A percentile compares a stretch with the other conserved stretches of the same genome.
These are phyloP conservation scores for Arthroderma sp. DNA, from an alignment of 2,329 filamentous ascomycete species.

Conservation along the genomic window DNA sequence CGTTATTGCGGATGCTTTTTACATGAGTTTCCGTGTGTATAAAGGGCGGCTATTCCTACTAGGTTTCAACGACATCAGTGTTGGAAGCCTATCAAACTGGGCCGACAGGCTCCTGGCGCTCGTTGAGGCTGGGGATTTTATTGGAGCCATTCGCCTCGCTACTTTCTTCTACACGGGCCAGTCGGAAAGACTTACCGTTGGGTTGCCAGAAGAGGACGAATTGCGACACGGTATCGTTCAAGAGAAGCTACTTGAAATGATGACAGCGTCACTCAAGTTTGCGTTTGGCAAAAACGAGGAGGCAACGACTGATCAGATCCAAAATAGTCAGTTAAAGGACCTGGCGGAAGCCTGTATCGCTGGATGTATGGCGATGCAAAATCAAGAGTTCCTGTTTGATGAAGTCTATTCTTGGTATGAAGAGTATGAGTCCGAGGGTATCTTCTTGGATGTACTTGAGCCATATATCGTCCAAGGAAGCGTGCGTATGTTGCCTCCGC, in stretches of 20 bases:
- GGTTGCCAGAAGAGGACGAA: conserved; percentile 69
- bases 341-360: conserved; percentile 72
- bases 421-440: conserved; percentile 54
- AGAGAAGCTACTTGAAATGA: conserved; percentile 85
- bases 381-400: conserved; percentile 77
- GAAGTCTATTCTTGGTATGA: conserved; percentile 85
- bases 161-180: conserved; percentile 85
- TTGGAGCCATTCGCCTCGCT: conserved; percentile 78
- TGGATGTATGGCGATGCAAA: conserved; percentile 64
- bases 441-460: conserved; percentile 82
- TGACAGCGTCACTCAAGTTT: conserved; percentile 80
- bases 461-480: conserved; percentile 70
- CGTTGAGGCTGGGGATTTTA: conserved; percentile 95
- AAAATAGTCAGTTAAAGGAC: conserved; percentile 54
- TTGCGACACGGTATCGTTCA: conserved; percentile 68
- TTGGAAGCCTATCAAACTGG: conserved; percentile 92
- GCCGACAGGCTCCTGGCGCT: conserved; percentile 82
- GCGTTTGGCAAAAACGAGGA: conserved; percentile 56
- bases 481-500: conserved; percentile 63
- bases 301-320: conserved; percentile 36
- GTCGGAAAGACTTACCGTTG: conserved; percentile 87
- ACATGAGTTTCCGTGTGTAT: conserved; percentile 94
- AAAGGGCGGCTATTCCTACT: conserved; percentile 86
- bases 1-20: conserved; percentile 91
- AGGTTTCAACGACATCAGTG: conserved; percentile 84